Evolutionary conservation across 768 basidiomycete species (phyloP), one percentile per base, ranked within the genome.

Genomic region (Rhizopogon sp.): DNA sequence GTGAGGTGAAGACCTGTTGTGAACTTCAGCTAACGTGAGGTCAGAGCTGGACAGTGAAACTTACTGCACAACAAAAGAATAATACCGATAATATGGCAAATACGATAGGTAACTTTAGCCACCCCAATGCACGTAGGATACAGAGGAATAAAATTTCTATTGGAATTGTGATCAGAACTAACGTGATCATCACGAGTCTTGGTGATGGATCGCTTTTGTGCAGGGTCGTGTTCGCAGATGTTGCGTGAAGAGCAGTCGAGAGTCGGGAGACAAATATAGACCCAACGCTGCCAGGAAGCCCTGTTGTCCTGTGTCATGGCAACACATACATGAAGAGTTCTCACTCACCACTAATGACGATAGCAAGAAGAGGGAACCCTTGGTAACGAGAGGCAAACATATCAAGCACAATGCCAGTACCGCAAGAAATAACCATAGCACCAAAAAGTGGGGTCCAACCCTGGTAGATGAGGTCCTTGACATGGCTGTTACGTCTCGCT

Each of bases 381-480:
- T 87, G 81, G 61, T 93, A 98, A 37, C 82, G 77, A 59, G 84
- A 86, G 6, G 96, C 94, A 59, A 95, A 97, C 45, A 81, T 79
- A 62, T 98, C 93, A 9, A 99, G 82, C 0, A 98, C 88, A 58
- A 98, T 86, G 0, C 97, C 97, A 0, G 96, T 90, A 0, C 83
- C 91, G 55, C 85, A 88, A 62, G 85, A 88, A 62, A 96, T 90
- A 43, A 82, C 68, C 91, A 96, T 93, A 6, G 93, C 92, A n/a
- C 83, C 83, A 54, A 97, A 86, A 2, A 98, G 77, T 0, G 97
- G 94, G 0, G 79, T 73, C 97, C 97, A 99, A 2, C 96, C 97
- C 50, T 90, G 81, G 42, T 76, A 79, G 9, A 98, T 77, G 2
- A 98, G 79, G 5, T 84, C 81, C 52, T 79, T 79, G 14, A 90